Conservation (phyloP, 345 rosid genomes). For the Alliaria petiolata region DNA sequence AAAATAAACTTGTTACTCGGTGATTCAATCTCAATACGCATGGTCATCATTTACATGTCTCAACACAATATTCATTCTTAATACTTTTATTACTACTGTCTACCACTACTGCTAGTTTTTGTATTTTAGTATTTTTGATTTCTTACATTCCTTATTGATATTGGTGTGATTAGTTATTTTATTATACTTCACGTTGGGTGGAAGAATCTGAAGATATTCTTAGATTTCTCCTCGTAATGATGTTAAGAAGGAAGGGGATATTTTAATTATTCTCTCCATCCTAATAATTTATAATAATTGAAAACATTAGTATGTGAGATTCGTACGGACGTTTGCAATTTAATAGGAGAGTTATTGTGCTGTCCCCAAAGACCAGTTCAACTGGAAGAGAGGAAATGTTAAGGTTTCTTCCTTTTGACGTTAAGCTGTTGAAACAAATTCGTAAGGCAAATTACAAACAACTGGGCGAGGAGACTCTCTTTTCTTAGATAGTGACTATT, state of each 20-base stretch:
- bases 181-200: not conserved
- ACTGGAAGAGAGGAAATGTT: too few relatives aligned
- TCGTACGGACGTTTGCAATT: not conserved
- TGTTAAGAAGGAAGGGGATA: not conserved
- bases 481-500: not conserved
- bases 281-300: not conserved
- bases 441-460: not conserved
- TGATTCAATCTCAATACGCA: not conserved
- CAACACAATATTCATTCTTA: not conserved
- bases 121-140: not conserved
- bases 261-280: not conserved
- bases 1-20: not conserved
- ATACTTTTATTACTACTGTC: not conserved
- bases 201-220: not conserved
- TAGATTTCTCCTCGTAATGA: not conserved
- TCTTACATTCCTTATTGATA: not conserved
- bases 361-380: constrained; percentile 20
- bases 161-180: not conserved
- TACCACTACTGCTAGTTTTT: not conserved
- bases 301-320: constrained; percentile 7
- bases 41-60: not conserved
- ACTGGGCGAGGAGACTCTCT: not conserved
- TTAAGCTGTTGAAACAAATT: not conserved
- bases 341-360: not conserved
- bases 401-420: too few relatives aligned